Conservation (phyloP, 1,284 basidiomycete genomes). For the Phellopilus nigrolimitatus region DNA sequence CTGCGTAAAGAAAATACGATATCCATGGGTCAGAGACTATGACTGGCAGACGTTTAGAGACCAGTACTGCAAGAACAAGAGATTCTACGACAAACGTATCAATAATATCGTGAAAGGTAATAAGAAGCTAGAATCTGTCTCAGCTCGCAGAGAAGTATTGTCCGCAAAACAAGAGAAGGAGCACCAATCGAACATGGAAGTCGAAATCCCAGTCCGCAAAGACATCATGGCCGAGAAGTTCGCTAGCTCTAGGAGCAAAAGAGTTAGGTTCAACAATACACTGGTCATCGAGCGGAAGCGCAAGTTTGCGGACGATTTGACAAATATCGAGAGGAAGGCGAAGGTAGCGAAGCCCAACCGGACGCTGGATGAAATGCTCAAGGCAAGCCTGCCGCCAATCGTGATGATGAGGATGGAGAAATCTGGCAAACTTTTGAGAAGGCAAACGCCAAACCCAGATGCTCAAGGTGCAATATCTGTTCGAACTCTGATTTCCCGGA, state of each 20-base stretch:
- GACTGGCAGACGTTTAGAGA: conserved; percentile 16
- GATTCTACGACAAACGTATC: conserved; percentile 15
- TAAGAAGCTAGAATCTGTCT: background rate
- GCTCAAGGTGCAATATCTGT: background rate
- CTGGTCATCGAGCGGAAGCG: conserved; percentile 12
- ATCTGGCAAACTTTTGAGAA: background rate
- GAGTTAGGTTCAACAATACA: background rate
- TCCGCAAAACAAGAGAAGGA: background rate
- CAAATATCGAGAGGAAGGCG: background rate
- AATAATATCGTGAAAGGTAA: background rate
- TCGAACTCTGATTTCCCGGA: background rate
- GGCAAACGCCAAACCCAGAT: background rate
- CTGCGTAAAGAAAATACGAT: conserved; percentile 4
- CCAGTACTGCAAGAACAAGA: conserved; percentile 19
- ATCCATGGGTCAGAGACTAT: conserved; percentile 10
- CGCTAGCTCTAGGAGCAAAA: background rate
- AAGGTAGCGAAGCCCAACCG: background rate
- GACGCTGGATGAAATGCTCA: conserved; percentile 12
- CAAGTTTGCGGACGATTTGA: conserved; percentile 8
- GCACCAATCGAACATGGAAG: background rate
- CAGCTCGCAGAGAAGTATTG: background rate
- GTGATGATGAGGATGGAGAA: background rate
- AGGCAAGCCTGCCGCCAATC: conserved; percentile 1
- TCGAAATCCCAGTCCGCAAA: background rate
- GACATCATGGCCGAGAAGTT: background rate